Percentiles rank a stretch among this genome's conserved stretches.
Conservation (phyloP, 202 grass and related monocot genomes). For the Alloteropsis angusta region DNA sequence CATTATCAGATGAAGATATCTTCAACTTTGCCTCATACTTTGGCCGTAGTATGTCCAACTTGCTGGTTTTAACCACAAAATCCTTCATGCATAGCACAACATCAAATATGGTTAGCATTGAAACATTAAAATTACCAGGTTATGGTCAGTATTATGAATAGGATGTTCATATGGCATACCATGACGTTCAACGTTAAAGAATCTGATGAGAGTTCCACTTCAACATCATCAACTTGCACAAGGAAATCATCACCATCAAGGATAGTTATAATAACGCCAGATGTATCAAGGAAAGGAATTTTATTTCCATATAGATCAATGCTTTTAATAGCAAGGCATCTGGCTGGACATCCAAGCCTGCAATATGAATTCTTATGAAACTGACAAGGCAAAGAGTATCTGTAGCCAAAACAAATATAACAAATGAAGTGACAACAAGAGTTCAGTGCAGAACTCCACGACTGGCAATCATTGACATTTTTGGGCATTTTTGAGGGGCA, state of each 20-base stretch:
- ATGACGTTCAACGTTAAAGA: slow-evolving; percentile 18
- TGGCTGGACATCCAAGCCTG: slow-evolving; percentile 37
- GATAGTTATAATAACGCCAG: slow-evolving; percentile 18
- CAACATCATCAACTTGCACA: slow-evolving; percentile 1
- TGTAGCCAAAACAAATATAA: not conserved
- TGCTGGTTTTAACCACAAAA: slow-evolving; percentile 25
- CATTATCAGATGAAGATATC: slow-evolving; percentile 27
- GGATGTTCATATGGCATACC: slow-evolving; percentile 1
- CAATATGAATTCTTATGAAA: not conserved
- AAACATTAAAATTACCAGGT: not conserved
- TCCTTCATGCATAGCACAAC: slow-evolving; percentile 13
- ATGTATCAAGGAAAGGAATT: slow-evolving; percentile 31
- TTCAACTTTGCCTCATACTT: slow-evolving; percentile 22
- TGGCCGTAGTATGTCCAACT: slow-evolving; percentile 31
- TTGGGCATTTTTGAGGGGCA: not conserved
- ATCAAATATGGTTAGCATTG: not conserved
- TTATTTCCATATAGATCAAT: slow-evolving; percentile 19
- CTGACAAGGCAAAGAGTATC: not conserved
- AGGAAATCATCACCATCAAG: slow-evolving; percentile 19
- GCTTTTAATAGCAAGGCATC: slow-evolving; percentile 13
- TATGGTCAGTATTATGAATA: not conserved
- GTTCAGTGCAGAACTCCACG: not conserved
- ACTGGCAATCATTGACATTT: not conserved
- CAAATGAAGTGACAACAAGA: not conserved
- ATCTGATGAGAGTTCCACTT: slow-evolving; percentile 28